These are phyloP conservation scores for Aspergillus aculeatinus DNA, from an alignment of 2,329 filamentous ascomycete genomes.

Conservation along the genomic window DNA sequence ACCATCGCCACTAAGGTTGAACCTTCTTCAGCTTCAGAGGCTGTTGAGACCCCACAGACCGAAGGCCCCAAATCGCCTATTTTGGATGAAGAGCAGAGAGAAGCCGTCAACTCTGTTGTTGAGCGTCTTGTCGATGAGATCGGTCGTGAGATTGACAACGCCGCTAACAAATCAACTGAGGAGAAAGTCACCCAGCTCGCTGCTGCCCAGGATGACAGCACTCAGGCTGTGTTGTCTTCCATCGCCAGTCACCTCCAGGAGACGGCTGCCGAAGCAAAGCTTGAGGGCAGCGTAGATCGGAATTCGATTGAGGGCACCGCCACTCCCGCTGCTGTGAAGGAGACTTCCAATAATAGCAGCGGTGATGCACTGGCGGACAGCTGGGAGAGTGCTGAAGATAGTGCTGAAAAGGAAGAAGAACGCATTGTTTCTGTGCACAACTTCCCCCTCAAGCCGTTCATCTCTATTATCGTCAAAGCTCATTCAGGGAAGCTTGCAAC, in stretches of 20 bases:
- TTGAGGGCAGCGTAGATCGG: conserved; percentile 57
- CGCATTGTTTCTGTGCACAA: conserved; percentile 79
- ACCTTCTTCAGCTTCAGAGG: conserved; percentile 11
- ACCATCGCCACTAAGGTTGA: conserved; percentile 24
- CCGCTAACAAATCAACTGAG: conserved; percentile 58
- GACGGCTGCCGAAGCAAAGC: conserved; percentile 45
- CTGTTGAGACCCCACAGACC: conserved; percentile 10
- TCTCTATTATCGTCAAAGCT: conserved; percentile 71
- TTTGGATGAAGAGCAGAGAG: conserved; percentile 46
- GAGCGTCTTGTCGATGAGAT: conserved; percentile 63
- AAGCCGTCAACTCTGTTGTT: conserved; percentile 71
- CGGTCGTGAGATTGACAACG: conserved; percentile 63
- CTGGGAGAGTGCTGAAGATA: conserved; percentile 82
- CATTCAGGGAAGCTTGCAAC: conserved; percentile 50
- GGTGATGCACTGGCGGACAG: conserved; percentile 69
- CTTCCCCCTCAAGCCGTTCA: conserved; percentile 95
- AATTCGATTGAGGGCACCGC: conserved; percentile 47
- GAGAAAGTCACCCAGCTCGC: conserved; percentile 47
- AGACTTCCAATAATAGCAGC: conserved; percentile 55
- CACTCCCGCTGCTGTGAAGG: conserved; percentile 48
- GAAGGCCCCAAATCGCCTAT: conserved; percentile 26
- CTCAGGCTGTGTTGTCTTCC: conserved; percentile 36
- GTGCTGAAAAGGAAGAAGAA: conserved; percentile 64
- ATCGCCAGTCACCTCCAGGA: conserved; percentile 36
- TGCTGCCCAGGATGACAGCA: conserved; percentile 35